Percentiles rank a stretch among this genome's conserved stretches.
phyloP scores from a whole-genome alignment of 2,329 filamentous ascomycete species.

The Alternaria sp. region DNA sequence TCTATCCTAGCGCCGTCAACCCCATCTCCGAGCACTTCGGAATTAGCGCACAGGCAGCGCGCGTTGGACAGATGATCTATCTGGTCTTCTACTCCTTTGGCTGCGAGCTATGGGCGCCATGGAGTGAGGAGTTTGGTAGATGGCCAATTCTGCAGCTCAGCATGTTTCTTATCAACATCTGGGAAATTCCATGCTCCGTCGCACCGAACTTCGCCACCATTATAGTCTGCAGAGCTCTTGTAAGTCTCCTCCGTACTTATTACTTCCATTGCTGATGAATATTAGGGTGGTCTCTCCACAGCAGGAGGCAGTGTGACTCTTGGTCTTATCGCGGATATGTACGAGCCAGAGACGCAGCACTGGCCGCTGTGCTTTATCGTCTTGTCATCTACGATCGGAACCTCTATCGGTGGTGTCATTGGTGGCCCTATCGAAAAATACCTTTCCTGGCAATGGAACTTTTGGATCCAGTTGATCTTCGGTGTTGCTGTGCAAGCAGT shows the following conservation, averaged over 20 bases:
- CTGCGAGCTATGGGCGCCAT: slow-evolving; percentile 81
- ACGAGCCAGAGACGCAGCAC: slow-evolving; percentile 64
- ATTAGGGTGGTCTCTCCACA: slow-evolving; percentile 51
- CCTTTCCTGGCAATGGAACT: slow-evolving; percentile 71
- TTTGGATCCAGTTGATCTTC: slow-evolving; percentile 85
- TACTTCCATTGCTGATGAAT: slow-evolving; percentile 59
- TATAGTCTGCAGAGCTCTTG: slow-evolving; percentile 63
- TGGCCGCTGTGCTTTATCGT: slow-evolving; percentile 62
- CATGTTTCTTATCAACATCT: slow-evolving; percentile 68
- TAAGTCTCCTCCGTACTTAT: slow-evolving; percentile 62
- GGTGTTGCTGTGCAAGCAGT: slow-evolving; percentile 70
- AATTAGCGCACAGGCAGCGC: slow-evolving; percentile 35
- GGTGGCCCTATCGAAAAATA: slow-evolving; percentile 59
- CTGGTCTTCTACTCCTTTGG: slow-evolving; percentile 81
- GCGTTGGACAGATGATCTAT: slow-evolving; percentile 56
- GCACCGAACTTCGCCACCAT: slow-evolving; percentile 69
- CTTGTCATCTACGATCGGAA: slow-evolving; percentile 65
- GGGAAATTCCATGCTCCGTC: slow-evolving; percentile 69
- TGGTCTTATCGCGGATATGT: slow-evolving; percentile 68
- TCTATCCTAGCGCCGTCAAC: slow-evolving; percentile 60
- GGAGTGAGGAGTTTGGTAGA: slow-evolving; percentile 77
- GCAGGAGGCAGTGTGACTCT: slow-evolving; percentile 69
- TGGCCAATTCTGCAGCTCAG: slow-evolving; percentile 61
- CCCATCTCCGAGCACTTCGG: slow-evolving; percentile 66
- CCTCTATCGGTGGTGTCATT: slow-evolving; percentile 75